These are phyloP conservation scores for Helenozyma baotianmanensis DNA, from an alignment of 805 yeast genomes.

Conservation along the genomic window DNA sequence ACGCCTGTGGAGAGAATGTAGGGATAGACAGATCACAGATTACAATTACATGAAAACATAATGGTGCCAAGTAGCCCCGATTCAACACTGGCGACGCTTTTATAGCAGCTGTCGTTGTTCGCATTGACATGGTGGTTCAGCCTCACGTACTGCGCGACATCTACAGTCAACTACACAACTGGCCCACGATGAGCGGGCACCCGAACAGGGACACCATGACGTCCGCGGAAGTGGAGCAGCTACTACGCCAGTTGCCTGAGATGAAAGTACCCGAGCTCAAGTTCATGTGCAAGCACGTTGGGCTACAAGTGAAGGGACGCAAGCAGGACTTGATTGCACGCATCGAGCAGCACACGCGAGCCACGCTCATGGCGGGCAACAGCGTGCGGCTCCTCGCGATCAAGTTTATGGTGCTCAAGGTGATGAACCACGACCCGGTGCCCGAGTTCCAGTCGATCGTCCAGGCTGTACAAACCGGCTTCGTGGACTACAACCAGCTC, in stretches of 20 bases:
- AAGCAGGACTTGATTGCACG: conserved; percentile 60
- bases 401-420: conserved; percentile 38
- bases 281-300: conserved; percentile 46
- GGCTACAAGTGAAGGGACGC: conserved; percentile 49
- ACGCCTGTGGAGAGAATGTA: conserved; percentile 99
- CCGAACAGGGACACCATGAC: too few species aligned
- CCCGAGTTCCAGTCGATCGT: conserved; percentile 34
- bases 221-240: too few species aligned
- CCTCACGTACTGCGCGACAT: too few species aligned
- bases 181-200: too few species aligned
- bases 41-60: too few species aligned
- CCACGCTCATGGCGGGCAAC: conserved; percentile 38
- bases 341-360: conserved; percentile 41
- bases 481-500: conserved; percentile 7
- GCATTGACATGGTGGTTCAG: too few species aligned
- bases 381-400: conserved; percentile 42
- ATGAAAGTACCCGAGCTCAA: conserved; percentile 52
- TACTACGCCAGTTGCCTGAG: conserved; percentile 6
- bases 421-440: conserved; percentile 28
- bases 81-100: conserved; percentile 20
- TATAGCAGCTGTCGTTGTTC: too few species aligned
- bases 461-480: conserved; percentile 26
- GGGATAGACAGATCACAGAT: too few species aligned
- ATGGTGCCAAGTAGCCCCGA: background rate
- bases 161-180: too few species aligned